Percentiles rank a stretch among this genome's conserved stretches.
These are phyloP conservation scores for Trebouxia gelatinosa DNA, from an alignment of 163 green algal genomes.

Conservation along the genomic window DNA sequence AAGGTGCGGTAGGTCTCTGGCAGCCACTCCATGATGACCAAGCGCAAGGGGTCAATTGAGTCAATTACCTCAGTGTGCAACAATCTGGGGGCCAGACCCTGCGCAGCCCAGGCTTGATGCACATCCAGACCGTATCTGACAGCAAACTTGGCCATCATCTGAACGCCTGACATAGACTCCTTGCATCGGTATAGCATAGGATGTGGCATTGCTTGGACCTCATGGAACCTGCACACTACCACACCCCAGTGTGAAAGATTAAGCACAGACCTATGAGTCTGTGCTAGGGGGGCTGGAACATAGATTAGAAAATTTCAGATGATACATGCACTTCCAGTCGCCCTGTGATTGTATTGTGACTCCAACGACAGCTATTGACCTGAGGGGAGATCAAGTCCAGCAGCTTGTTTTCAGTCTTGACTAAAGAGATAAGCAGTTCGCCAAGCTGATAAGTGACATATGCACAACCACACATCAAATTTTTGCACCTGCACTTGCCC, in stretches of 20 bases:
- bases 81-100: not conserved
- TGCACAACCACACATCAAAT: not conserved
- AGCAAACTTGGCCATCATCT: not conserved
- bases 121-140: not conserved
- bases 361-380: too few species aligned
- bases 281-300: too few species aligned
- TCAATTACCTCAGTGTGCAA: not conserved
- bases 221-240: not conserved
- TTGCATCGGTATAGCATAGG: not conserved
- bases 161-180: not conserved
- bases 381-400: too few species aligned
- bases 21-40: not conserved
- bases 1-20: not conserved
- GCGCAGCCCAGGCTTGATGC: not conserved
- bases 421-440: not conserved
- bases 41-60: not conserved
- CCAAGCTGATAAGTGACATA: not conserved
- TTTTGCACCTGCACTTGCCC: not conserved
- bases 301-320: not conserved
- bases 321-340: not conserved
- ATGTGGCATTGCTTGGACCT: not conserved
- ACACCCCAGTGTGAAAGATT: not conserved
- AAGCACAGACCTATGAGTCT: not conserved
- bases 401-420: not conserved
- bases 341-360: not conserved